Evolutionary conservation across 2,329 filamentous ascomycete species (phyloP).

Genomic region (Calonectria pseudoreteaudii): DNA sequence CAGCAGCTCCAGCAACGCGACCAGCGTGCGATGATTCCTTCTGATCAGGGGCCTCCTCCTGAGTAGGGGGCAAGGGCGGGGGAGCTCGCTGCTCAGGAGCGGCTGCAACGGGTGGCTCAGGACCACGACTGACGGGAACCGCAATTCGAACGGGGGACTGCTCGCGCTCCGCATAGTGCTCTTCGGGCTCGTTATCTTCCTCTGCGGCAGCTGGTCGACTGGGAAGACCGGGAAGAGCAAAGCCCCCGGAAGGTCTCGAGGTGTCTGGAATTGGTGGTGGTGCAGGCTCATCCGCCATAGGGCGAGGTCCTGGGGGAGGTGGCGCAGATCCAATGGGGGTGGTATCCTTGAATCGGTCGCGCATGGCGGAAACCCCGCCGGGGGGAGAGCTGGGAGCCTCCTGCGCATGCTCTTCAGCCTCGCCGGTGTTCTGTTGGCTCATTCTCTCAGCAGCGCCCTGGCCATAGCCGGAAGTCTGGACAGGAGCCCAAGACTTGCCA

Average conservation of each 20-base stretch:
- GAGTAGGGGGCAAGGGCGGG: slow-evolving; percentile 71
- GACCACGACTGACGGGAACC: slow-evolving; percentile 80
- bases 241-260: slow-evolving; percentile 79
- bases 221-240: slow-evolving; percentile 83
- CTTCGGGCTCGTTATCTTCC: slow-evolving; percentile 65
- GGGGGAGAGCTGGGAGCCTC: slow-evolving; percentile 66
- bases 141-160: slow-evolving; percentile 86
- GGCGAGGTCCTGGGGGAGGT: slow-evolving; percentile 51
- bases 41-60: slow-evolving; percentile 74
- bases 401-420: slow-evolving; percentile 56
- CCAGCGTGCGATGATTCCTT: slow-evolving; percentile 68
- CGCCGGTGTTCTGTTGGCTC: slow-evolving; percentile 73
- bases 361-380: slow-evolving; percentile 78
- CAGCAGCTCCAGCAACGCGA: slow-evolving; percentile 69
- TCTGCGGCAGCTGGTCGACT: slow-evolving; percentile 67
- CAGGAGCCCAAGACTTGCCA: slow-evolving; percentile 90
- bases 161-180: slow-evolving; percentile 63
- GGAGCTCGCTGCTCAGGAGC: slow-evolving; percentile 62
- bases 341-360: slow-evolving; percentile 86
- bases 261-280: slow-evolving; percentile 63
- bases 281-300: slow-evolving; percentile 61
- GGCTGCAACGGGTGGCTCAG: slow-evolving; percentile 65
- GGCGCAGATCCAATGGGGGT: slow-evolving; percentile 72
- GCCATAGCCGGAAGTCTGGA: slow-evolving; percentile 76
- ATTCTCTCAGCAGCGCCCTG: slow-evolving; percentile 66